Conservation (phyloP, 1,139 yeast species). For the Suhomyces guaymorum region DNA sequence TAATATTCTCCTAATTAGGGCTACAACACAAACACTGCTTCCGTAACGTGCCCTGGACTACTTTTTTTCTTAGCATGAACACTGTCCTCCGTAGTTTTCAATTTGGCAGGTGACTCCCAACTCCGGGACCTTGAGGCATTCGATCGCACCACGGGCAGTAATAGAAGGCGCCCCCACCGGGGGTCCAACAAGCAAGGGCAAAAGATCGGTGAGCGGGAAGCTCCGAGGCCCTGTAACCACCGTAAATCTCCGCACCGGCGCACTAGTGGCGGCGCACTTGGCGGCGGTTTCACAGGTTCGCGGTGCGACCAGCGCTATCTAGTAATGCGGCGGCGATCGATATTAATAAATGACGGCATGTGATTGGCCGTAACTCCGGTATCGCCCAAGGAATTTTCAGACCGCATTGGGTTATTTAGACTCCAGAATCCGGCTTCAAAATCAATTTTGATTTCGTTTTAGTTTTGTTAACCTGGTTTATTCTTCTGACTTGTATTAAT, state of each 20-base stretch:
- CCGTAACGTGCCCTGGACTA: too few relatives aligned
- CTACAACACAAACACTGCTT: too few relatives aligned
- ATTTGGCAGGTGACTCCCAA: background rate
- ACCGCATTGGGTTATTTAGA: background rate
- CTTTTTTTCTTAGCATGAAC: too few relatives aligned
- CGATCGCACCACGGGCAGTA: too few relatives aligned
- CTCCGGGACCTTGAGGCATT: background rate
- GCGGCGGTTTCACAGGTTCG: too few relatives aligned
- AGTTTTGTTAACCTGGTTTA: background rate
- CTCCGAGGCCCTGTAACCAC: background rate
- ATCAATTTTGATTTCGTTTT: too few relatives aligned
- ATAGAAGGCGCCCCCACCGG: too few relatives aligned
- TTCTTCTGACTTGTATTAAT: conserved; percentile 6
- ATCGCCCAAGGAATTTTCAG: conserved; percentile 3
- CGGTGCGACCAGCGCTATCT: too few relatives aligned
- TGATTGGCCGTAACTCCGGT: conserved; percentile 8
- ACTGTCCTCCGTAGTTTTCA: too few relatives aligned
- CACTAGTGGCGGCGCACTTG: background rate
- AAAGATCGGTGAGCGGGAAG: too few relatives aligned
- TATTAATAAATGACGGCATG: conserved; percentile 7
- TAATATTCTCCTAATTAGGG: too few relatives aligned
- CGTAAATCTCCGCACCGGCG: conserved; percentile 1
- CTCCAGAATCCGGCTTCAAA: background rate
- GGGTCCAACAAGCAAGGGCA: too few relatives aligned
- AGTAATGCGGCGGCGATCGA: conserved; percentile 7